Base-by-base conservation (phyloP, 495 filamentous ascomycete genomes). In the Talaromyces stipitatus region DNA sequence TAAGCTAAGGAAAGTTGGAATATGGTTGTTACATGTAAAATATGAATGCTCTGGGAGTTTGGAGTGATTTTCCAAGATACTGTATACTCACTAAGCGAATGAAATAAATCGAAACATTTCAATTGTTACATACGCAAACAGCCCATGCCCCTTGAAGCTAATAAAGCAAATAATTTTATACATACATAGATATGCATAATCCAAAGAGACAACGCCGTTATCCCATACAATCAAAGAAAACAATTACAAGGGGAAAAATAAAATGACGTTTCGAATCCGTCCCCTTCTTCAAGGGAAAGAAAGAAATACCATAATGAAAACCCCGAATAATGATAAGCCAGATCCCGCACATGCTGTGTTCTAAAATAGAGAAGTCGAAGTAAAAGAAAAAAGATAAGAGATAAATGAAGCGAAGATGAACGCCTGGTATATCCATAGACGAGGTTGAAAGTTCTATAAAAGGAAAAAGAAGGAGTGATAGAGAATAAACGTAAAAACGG, bases 221-320 rank as follows among this genome's bases (percentile, higher is more conserved):
- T 41, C 14, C 36, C 36, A 41, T 41, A 41, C 36, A 50, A 59
- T 23, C 29, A 60, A 26, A 33, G 47, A 57, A 41, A 61, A 64
- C 38, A 59, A 62, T 48, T 54, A 61, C 57, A 67, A 65, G 60
- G 62, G 38, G 53, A 63, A 20, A 23, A 46, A 46, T 45, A 20
- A 23, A 46, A 46, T 45, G 41, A 45, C 38, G 8, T 45, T 14
- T 33, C 30, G 33, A 29, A 29, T 29, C 28, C 9, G 28, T 29
- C n/a, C 7, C 41, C 41, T 38, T 38, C 16, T 38, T 16, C 33
- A 61, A 67, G 62, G 64, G 56, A 68, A 53, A 36, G 60, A 58
- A 60, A 59, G 24, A 43, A 53, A 59, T 61, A 18, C 36, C n/a
- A n/a, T n/a, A 41, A 18, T 16, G 9, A 10, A 41, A 56, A 53